These are phyloP conservation scores for Trichoderma polysporum DNA, from an alignment of 2,329 filamentous ascomycete species.

Conservation along the genomic window DNA sequence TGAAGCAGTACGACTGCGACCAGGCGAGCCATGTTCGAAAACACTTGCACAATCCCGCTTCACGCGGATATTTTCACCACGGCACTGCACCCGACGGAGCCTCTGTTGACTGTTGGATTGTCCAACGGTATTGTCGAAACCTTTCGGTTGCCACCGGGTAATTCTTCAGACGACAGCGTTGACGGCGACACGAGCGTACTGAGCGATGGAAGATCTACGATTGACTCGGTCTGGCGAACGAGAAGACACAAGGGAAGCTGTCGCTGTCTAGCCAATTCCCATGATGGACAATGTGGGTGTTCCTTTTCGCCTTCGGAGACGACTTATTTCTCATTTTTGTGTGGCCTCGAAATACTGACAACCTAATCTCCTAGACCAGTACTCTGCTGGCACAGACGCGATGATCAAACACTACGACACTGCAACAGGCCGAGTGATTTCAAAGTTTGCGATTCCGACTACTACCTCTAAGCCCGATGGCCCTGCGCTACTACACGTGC, in stretches of 20 bases:
- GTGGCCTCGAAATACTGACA: constrained; percentile 15
- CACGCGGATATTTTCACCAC: constrained; percentile 85
- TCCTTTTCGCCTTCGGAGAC: background rate
- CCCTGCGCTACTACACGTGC: constrained; percentile 77
- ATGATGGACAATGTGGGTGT: constrained; percentile 69
- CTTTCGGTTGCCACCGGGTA: constrained; percentile 65
- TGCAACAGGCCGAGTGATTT: constrained; percentile 65
- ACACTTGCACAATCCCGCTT: constrained; percentile 84
- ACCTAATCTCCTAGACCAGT: constrained; percentile 47
- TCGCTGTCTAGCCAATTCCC: constrained; percentile 72
- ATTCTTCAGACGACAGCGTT: constrained; percentile 50
- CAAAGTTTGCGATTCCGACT: constrained; percentile 77
- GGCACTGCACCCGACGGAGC: constrained; percentile 79
- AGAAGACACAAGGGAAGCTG: constrained; percentile 93
- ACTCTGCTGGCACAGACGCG: constrained; percentile 62
- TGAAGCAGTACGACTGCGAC: background rate
- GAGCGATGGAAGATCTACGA: constrained; percentile 66
- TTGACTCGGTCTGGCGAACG: constrained; percentile 84
- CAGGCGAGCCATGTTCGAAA: constrained; percentile 71
- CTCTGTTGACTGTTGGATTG: constrained; percentile 82
- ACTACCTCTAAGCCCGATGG: constrained; percentile 58
- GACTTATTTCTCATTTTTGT: background rate
- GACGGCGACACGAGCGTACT: constrained; percentile 51
- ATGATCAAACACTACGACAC: constrained; percentile 60
- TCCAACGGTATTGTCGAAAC: constrained; percentile 83